These are phyloP conservation scores for Nadsonia commutata DNA, from an alignment of 1,139 yeast species.

Conservation along the genomic window DNA sequence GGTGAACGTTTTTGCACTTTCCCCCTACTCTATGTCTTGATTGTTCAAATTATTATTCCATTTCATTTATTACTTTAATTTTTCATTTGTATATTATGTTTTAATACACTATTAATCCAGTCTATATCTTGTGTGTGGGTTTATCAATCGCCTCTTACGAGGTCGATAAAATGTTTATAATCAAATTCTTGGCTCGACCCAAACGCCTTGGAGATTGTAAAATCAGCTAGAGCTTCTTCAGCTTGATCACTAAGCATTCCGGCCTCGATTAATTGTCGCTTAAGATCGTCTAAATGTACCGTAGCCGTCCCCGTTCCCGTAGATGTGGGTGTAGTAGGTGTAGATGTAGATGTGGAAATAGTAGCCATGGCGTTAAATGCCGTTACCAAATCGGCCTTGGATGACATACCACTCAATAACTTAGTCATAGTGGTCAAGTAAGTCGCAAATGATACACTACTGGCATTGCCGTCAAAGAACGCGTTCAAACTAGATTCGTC, in stretches of 20 bases:
- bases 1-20: too few species aligned
- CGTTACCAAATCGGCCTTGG: slow-evolving; percentile 40
- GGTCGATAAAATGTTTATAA: slow-evolving; percentile 28
- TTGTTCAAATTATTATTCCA: too few species aligned
- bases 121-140: neutral
- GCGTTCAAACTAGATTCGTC: slow-evolving; percentile 23
- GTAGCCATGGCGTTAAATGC: slow-evolving; percentile 54
- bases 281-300: slow-evolving; percentile 38
- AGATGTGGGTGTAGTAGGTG: too few species aligned
- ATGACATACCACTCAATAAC: slow-evolving; percentile 43
- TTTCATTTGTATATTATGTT: neutral
- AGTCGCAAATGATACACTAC: slow-evolving; percentile 51
- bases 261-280: slow-evolving; percentile 32
- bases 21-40: too few species aligned
- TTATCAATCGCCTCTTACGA: slow-evolving; percentile 10
- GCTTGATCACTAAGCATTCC: slow-evolving; percentile 41
- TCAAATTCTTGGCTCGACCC: slow-evolving; percentile 49
- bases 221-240: slow-evolving; percentile 39
- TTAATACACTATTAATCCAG: neutral
- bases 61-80: slow-evolving; percentile 1
- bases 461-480: slow-evolving; percentile 38
- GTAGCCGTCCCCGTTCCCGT: too few species aligned
- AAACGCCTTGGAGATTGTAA: slow-evolving; percentile 35
- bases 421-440: slow-evolving; percentile 57
- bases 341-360: too few species aligned